phyloP scores from a whole-genome alignment of 768 basidiomycete species.

The Russula vinacea region DNA sequence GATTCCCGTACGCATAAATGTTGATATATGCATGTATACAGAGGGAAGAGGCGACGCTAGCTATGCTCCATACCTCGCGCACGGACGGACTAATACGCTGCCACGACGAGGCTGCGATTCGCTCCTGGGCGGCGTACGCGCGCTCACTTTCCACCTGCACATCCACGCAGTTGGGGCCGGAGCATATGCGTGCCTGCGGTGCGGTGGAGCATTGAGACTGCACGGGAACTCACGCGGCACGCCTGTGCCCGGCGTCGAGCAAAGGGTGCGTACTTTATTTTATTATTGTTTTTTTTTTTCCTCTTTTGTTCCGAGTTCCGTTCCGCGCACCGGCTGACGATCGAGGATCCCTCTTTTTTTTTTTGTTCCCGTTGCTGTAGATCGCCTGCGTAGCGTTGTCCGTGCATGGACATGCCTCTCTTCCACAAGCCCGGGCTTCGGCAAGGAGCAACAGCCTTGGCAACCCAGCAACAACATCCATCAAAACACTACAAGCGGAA shows the following conservation, averaged over 20 bases:
- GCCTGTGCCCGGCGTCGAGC: constrained; percentile 24
- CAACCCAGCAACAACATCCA: background rate
- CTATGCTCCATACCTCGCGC: constrained; percentile 19
- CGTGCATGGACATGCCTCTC: constrained; percentile 25
- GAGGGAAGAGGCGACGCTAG: constrained; percentile 27
- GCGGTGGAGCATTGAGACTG: constrained; percentile 25
- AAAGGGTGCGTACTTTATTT: constrained; percentile 13
- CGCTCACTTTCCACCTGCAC: constrained; percentile 29
- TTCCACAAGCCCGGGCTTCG: background rate
- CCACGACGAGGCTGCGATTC: constrained; percentile 22
- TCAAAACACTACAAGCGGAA: constrained; percentile 9
- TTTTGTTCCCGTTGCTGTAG: background rate
- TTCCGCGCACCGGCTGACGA: constrained; percentile 7
- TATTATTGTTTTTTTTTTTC: no score
- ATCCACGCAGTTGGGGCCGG: constrained; percentile 24
- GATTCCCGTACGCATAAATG: background rate
- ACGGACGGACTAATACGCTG: constrained; percentile 23
- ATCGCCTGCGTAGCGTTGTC: constrained; percentile 20
- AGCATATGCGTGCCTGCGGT: constrained; percentile 18
- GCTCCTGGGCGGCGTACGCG: constrained; percentile 23
- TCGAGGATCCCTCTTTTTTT: background rate
- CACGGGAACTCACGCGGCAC: constrained; percentile 25
- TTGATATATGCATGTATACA: background rate
- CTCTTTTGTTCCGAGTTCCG: background rate
- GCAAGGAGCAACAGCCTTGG: constrained; percentile 1